Evolutionary conservation across 345 rosid species (phyloP).

Genomic region (Arabidopsis arenosa): DNA sequence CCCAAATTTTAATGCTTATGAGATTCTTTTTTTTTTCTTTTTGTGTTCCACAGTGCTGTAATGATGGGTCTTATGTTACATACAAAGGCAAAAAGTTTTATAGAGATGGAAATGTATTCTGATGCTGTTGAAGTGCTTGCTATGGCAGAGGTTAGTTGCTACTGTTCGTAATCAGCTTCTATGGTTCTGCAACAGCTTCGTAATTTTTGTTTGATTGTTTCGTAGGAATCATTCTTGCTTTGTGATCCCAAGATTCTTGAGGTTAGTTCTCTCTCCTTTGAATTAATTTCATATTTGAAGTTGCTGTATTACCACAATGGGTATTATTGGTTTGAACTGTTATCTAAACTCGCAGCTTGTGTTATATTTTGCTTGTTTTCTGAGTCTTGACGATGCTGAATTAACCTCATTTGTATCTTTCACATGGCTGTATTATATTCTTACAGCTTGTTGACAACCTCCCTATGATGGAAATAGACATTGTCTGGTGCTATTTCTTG

Average conservation of each 20-base stretch:
- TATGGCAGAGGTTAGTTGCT: slow-evolving; percentile 84
- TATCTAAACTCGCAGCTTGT: neutral
- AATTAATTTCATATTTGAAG: neutral
- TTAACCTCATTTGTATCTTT: slow-evolving; percentile 1
- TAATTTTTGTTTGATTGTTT: slow-evolving; percentile 15
- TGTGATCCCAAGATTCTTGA: slow-evolving; percentile 82
- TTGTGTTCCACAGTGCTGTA: slow-evolving; percentile 60
- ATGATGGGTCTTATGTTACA: slow-evolving; percentile 98
- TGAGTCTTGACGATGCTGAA: slow-evolving; percentile 1
- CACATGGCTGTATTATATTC: slow-evolving; percentile 29
- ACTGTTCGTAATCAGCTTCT: slow-evolving; percentile 2
- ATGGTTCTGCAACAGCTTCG: no score
- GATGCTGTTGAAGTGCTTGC: slow-evolving; percentile 91
- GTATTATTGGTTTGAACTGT: neutral
- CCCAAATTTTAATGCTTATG: neutral
- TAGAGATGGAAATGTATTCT: slow-evolving; percentile 59
- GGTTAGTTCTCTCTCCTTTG: slow-evolving; percentile 50
- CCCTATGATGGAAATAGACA: slow-evolving; percentile 93
- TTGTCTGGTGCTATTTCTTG: slow-evolving; percentile 98
- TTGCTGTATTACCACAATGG: neutral
- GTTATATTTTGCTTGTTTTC: neutral
- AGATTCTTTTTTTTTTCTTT: neutral
- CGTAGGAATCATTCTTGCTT: slow-evolving; percentile 88
- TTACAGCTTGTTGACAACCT: slow-evolving; percentile 85
- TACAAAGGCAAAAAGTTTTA: slow-evolving; percentile 70